These are phyloP conservation scores for Boletus fagicola DNA, from an alignment of 768 basidiomycete species.

Conservation along the genomic window DNA sequence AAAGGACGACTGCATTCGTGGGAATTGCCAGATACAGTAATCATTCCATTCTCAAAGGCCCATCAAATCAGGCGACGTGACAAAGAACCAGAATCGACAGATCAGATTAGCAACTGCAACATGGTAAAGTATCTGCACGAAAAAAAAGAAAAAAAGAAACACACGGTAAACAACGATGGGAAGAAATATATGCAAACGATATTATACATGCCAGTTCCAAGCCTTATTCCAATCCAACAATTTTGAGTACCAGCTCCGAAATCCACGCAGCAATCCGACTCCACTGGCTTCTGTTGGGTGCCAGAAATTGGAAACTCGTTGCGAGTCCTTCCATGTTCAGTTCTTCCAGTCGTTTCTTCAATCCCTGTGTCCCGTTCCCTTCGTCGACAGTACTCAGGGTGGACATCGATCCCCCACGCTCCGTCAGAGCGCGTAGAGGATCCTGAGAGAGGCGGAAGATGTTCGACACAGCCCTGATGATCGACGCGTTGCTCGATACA, in stretches of 20 bases:
- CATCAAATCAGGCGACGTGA: background rate
- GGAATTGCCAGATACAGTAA: conserved; percentile 19
- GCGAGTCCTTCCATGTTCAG: conserved; percentile 72
- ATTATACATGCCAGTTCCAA: conserved; percentile 18
- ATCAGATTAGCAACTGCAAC: conserved; percentile 4
- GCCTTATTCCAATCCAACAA: conserved; percentile 39
- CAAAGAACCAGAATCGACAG: background rate
- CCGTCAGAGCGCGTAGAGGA: conserved; percentile 37
- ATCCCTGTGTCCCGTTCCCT: conserved; percentile 36
- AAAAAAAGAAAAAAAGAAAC: conserved; percentile 3
- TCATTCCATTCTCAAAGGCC: background rate
- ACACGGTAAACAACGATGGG: background rate
- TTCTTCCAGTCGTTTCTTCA: conserved; percentile 61
- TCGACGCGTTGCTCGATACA: conserved; percentile 65
- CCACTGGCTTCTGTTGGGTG: conserved; percentile 51
- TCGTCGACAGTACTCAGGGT: conserved; percentile 68
- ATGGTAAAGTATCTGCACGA: conserved; percentile 12
- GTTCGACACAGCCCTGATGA: conserved; percentile 70
- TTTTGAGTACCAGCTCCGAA: conserved; percentile 54
- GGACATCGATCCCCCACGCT: conserved; percentile 54
- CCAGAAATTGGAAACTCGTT: conserved; percentile 70
- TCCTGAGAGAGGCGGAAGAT: conserved; percentile 74
- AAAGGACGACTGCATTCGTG: conserved; percentile 10
- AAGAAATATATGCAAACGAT: conserved; percentile 9
- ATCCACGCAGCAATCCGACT: conserved; percentile 76